A percentile compares a stretch with the other conserved stretches of the same genome.
Conservation (phyloP, 768 basidiomycete genomes). For the Collybiopsis luxurians region DNA sequence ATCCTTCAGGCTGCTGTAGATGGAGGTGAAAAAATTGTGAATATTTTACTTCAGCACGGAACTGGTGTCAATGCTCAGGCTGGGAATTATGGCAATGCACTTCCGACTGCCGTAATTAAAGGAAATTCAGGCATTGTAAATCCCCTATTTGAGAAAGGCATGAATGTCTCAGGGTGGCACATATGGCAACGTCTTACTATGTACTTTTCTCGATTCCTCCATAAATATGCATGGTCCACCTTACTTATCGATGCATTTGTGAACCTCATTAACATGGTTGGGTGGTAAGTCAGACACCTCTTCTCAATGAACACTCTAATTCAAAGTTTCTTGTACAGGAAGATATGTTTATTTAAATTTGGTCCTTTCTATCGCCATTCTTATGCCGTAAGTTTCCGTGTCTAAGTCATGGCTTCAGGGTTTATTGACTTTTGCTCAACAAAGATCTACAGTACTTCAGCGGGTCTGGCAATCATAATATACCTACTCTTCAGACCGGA, state of each 20-base stretch:
- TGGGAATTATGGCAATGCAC: no score
- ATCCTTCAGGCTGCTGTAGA: background rate
- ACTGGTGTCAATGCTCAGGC: no score
- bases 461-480: background rate
- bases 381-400: background rate
- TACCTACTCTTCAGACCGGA: background rate
- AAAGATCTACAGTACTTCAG: background rate
- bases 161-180: no score
- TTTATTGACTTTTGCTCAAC: background rate
- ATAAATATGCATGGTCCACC: conserved; percentile 80
- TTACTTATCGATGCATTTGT: conserved; percentile 79
- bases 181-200: no score
- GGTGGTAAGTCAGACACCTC: conserved; percentile 34
- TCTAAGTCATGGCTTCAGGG: background rate
- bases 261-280: conserved; percentile 79
- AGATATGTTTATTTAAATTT: background rate
- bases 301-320: background rate
- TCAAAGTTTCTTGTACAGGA: background rate
- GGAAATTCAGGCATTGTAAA: background rate
- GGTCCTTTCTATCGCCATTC: background rate
- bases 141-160: background rate
- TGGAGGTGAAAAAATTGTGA: no score
- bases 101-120: no score
- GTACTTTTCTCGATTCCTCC: conserved; percentile 69
- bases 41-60: no score